Evolutionary conservation across 2,329 filamentous ascomycete species (phyloP), one percentile per base, ranked within the genome.

Genomic region (Xylaria sp.): DNA sequence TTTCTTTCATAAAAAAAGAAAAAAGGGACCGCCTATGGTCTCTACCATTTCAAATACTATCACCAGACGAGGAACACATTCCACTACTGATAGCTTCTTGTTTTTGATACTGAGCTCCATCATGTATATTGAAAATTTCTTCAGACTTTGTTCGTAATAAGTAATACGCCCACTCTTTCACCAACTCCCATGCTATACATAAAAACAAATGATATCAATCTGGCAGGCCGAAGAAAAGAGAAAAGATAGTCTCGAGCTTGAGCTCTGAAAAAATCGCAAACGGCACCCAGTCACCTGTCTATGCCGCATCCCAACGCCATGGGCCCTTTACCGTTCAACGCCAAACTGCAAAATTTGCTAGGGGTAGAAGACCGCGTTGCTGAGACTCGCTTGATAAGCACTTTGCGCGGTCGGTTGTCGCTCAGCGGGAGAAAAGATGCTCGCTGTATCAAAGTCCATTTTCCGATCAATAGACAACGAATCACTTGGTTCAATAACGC

Each of bases 401-500:
- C 37, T 20, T n/a, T 52, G 52, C 7, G 50, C 39, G 41, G 34
- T 28, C 18, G 28, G 50, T n/a, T 25, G 7, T 67, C 60, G 28
- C 39, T 60, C 69, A 9, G 59, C 25, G 41, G 66, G 39, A 48
- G 61, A 41, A n/a, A 69, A 48, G 13, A 63, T 46, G 8, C 60
- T 57, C 13, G 39, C 66, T 1, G 51, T 57, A 7, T 62, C 63
- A 1, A 39, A 3, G 13, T 67, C 65, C 10, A 60, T 23, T 12
- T n/a, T 46, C 28, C 56, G 63, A 23, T 68, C 62, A 25, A 25
- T 34, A 28, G 68, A 51, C 15, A 37, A 46, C 3, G 69, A 60
- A 51, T 46, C 66, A 32, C 64, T 62, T 1, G 80, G 80, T 69
- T 82, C 81, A 15, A 82, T 78, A 25, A 79, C 77, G 9, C 71